These are phyloP conservation scores for Apiotrichum porosum DNA, from an alignment of 1,284 basidiomycete species.

Conservation along the genomic window DNA sequence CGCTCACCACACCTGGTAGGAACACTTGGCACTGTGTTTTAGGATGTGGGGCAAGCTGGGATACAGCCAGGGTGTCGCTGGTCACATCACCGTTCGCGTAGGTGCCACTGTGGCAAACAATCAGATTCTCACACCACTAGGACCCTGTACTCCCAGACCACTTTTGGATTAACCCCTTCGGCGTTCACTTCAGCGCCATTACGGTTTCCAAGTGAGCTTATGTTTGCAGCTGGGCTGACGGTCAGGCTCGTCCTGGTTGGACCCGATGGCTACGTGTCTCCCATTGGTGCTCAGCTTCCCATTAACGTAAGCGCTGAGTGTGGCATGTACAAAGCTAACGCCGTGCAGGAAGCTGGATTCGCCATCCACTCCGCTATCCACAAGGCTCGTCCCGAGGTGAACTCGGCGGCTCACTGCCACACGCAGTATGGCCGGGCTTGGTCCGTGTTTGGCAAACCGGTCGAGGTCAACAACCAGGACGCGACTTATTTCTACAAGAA, in stretches of 20 bases:
- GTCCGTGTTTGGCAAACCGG: constrained; percentile 56
- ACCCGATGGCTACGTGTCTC: constrained; percentile 54
- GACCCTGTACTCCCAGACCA: background rate
- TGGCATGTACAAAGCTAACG: constrained; percentile 44
- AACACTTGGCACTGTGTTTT: no score
- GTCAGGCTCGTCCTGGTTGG: constrained; percentile 53
- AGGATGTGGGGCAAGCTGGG: constrained; percentile 53
- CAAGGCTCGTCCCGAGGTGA: constrained; percentile 58
- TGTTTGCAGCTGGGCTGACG: no score
- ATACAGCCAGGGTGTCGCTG: constrained; percentile 59
- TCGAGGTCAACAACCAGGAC: constrained; percentile 58
- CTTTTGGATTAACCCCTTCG: constrained; percentile 59
- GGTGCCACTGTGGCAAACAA: no score
- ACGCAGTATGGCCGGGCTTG: constrained; percentile 61
- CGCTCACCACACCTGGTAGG: no score
- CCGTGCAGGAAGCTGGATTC: no score
- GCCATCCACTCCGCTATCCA: constrained; percentile 59
- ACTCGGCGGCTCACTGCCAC: constrained; percentile 63
- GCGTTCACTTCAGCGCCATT: constrained; percentile 49
- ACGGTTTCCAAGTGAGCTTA: constrained; percentile 53
- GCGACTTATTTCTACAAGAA: constrained; percentile 1
- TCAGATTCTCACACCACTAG: constrained; percentile 31
- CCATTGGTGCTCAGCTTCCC: no score
- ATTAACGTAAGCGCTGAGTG: constrained; percentile 46
- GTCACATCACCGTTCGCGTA: constrained; percentile 63